Evolutionary conservation across 352 stramenopile species (phyloP).

Genomic region (Detonula confervacea): DNA sequence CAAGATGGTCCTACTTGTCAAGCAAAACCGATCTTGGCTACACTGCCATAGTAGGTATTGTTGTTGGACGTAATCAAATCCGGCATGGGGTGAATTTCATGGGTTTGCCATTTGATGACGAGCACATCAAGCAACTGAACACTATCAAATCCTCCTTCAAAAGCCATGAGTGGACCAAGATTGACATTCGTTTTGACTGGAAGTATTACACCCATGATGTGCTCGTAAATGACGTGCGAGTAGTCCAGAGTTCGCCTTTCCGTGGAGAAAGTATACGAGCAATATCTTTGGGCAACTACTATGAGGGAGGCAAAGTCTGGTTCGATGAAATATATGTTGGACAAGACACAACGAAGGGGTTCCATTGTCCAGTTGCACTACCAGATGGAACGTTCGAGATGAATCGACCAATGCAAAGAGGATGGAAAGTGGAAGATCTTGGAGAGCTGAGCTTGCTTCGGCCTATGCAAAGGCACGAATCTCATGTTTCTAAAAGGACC

Average conservation of each 20-base stretch:
- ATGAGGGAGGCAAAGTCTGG: constrained; percentile 77
- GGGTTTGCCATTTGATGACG: constrained; percentile 53
- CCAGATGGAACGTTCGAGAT: constrained; percentile 52
- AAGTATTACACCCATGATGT: constrained; percentile 86
- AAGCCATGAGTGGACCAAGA: constrained; percentile 91
- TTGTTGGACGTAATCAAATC: constrained; percentile 59
- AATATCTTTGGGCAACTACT: constrained; percentile 52
- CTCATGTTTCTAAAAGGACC: constrained; percentile 86
- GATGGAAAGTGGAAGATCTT: constrained; percentile 69
- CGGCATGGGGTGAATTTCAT: constrained; percentile 83
- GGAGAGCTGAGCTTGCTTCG: constrained; percentile 51
- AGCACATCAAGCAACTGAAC: constrained; percentile 48
- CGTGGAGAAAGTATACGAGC: constrained; percentile 40
- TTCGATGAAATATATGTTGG: constrained; percentile 97
- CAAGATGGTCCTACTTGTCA: constrained; percentile 56
- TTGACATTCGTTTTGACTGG: constrained; percentile 94
- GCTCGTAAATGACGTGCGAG: constrained; percentile 90
- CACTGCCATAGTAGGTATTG: constrained; percentile 54
- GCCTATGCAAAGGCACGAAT: constrained; percentile 88
- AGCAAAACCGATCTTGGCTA: constrained; percentile 44
- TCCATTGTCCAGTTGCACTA: constrained; percentile 87
- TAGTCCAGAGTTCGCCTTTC: constrained; percentile 84
- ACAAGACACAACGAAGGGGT: constrained; percentile 90
- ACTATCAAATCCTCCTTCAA: constrained; percentile 62
- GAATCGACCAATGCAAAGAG: constrained; percentile 64